These are phyloP conservation scores for Eremothecium gossypii DNA, from an alignment of 1,139 yeast genomes.

Conservation along the genomic window DNA sequence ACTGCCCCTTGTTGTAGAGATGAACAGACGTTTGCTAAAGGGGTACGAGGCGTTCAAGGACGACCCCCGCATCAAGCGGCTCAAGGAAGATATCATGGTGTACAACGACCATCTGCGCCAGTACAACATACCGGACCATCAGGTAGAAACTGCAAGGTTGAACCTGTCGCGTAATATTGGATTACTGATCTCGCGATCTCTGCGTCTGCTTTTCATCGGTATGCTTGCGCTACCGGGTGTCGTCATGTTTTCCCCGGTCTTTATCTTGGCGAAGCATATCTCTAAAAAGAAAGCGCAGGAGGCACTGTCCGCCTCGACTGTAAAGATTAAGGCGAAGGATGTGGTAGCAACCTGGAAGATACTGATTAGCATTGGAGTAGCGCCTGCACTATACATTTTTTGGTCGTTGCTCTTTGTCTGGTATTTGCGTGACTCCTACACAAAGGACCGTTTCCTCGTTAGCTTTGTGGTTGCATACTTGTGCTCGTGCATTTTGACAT, in stretches of 20 bases:
- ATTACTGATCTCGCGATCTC: conserved; percentile 44
- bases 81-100: conserved; percentile 51
- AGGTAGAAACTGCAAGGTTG: conserved; percentile 61
- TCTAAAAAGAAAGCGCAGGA: conserved; percentile 63
- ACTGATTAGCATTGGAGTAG: conserved; percentile 76
- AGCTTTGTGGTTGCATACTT: conserved; percentile 30
- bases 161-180: conserved; percentile 38
- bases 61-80: conserved; percentile 54
- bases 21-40: conserved; percentile 72
- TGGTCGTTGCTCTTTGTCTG: conserved; percentile 64
- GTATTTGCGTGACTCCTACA: conserved; percentile 21
- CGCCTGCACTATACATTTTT: conserved; percentile 73
- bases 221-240: conserved; percentile 76
- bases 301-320: conserved; percentile 83
- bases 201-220: conserved; percentile 46
- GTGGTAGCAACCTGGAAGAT: conserved; percentile 96
- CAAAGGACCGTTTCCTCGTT: conserved; percentile 16
- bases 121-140: conserved; percentile 80
- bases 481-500: conserved; percentile 58
- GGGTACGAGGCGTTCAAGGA: conserved; percentile 72
- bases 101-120: conserved; percentile 63
- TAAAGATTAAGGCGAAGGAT: conserved; percentile 83
- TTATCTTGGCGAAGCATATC: conserved; percentile 62
- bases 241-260: conserved; percentile 77
- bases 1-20: conserved; percentile 73